Base-by-base conservation (phyloP, 78 protist genomes). In the Dictyostelium citrinum region DNA sequence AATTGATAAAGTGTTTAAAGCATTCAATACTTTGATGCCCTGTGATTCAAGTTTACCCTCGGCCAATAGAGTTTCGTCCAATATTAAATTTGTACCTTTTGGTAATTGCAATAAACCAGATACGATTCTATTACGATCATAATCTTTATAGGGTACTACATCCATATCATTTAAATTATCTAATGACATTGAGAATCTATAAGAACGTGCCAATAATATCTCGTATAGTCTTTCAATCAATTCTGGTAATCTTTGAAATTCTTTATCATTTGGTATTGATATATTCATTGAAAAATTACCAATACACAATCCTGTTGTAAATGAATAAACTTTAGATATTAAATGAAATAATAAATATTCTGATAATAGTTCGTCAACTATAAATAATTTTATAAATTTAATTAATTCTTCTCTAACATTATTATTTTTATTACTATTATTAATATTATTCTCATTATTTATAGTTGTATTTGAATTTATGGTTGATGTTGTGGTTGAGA, bases 271-370 rank as follows among this genome's bases (percentile, higher is more conserved):
- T 22, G 41, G 41, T 9, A 88, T 35, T n/a, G 58, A 16, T 4
- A 88, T 37, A 49, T 78, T 78, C 33, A 88, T 31, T 33, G 93
- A 79, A 55, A 88, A 88, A 64, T 88, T 88, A 49, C 93, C 93
- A 17, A 88, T n/a, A 67, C 70, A 46, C n/a, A 88, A 33, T 17
- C 93, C 93, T 24, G 68, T 2, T 9, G 29, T 45, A 31, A n/a
- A 33, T 22, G 84, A 80, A 20, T 80, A 86, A 14, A 86, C 92
- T 8, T 60, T 78, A 29, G 93, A 88, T 8, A 88, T 12, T 5
- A 88, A 17, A 78, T 88, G 33, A 5, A 45, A 76, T 60, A 88
- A 33, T 12, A 88, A 17, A 67, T 88, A 88, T 79, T 88, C 93
- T 17, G 83, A 27, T 31, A 82, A 58, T 17, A 67, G 0, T 45